Evolutionary conservation across 2,329 filamentous ascomycete genomes (phyloP), one percentile per base, ranked within the genome.

Genomic region (Fonsecaea erecta): DNA sequence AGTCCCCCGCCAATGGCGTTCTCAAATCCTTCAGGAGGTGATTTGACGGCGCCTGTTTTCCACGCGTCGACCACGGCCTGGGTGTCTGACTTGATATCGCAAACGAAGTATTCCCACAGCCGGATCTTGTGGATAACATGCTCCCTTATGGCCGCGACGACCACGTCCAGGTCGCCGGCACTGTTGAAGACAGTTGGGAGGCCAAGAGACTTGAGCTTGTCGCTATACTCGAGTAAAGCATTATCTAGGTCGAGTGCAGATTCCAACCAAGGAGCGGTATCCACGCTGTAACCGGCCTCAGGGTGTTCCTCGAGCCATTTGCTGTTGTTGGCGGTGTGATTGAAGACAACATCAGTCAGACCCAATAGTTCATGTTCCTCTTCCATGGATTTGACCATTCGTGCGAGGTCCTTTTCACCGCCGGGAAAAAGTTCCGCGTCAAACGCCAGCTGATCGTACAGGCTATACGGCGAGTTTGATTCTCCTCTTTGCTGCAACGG

Each of bases 401-500:
- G 84, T 64, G 88, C 83, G 62, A 98, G 84, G 75, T 98, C 93
- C 64, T 87, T 80, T 77, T 97, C 92, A 56, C 95, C 96, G 55
- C 87, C 86, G 1, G 93, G 92, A 73, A 99, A 99, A 73, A 89
- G 86, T 8, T 81, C 80, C 4, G 89, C 85, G 75, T 99, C 96
- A 83, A 96, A 99, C 52, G 84, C 84, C 24, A 96, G 84, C 80
- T 99, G 96, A 74, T 99, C 91, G 76, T 90, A 97, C 73, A 99
- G 86, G 77, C 95, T 99, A 82, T 98, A 99, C 0, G 95, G 95
- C 1, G 95, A 99, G 75, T 99, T 97, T 59, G 95, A 99, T 52
- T 83, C 85, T 63, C 95, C 95, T 65, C 95, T 88, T 64, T 90
- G 84, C 83, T 96, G 95, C 70, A 99, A 82, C 9, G 95, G 95